Conservation (phyloP, 352 stramenopile species). For the Globisporangium takayamanum region DNA sequence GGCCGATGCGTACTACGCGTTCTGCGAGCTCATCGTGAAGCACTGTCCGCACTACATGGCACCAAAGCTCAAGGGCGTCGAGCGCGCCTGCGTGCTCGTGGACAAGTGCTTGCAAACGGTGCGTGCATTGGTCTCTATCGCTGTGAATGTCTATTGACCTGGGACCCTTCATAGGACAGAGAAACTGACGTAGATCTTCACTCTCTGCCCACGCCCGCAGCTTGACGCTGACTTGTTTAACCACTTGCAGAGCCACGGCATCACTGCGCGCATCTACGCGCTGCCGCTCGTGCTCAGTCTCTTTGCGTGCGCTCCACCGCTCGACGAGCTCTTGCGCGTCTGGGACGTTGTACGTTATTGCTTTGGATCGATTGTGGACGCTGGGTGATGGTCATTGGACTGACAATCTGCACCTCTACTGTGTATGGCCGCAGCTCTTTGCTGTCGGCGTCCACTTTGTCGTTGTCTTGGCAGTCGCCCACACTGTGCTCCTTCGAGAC, state of each 20-base stretch:
- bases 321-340: slow-evolving; percentile 84
- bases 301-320: slow-evolving; percentile 85
- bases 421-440: slow-evolving; percentile 53
- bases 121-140: background rate
- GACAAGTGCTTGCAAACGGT: slow-evolving; percentile 78
- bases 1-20: slow-evolving; percentile 87
- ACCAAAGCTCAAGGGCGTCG: slow-evolving; percentile 75
- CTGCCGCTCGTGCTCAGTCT: slow-evolving; percentile 86
- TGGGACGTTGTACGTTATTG: slow-evolving; percentile 80
- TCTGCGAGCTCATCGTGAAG: slow-evolving; percentile 78
- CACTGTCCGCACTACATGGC: slow-evolving; percentile 90
- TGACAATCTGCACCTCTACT: background rate
- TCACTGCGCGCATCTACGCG: slow-evolving; percentile 83
- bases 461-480: slow-evolving; percentile 82
- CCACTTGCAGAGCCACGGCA: slow-evolving; percentile 66
- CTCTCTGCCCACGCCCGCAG: slow-evolving; percentile 4
- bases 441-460: slow-evolving; percentile 90
- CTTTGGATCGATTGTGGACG: background rate
- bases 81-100: slow-evolving; percentile 74
- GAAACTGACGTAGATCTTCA: background rate
- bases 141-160: background rate
- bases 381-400: background rate
- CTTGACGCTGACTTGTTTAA: slow-evolving; percentile 77
- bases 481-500: slow-evolving; percentile 84
- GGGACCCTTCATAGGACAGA: background rate